Percentiles rank a stretch among this genome's conserved stretches.
Conservation (phyloP, 2,329 filamentous ascomycete genomes). For the Aureobasidium sp. region DNA sequence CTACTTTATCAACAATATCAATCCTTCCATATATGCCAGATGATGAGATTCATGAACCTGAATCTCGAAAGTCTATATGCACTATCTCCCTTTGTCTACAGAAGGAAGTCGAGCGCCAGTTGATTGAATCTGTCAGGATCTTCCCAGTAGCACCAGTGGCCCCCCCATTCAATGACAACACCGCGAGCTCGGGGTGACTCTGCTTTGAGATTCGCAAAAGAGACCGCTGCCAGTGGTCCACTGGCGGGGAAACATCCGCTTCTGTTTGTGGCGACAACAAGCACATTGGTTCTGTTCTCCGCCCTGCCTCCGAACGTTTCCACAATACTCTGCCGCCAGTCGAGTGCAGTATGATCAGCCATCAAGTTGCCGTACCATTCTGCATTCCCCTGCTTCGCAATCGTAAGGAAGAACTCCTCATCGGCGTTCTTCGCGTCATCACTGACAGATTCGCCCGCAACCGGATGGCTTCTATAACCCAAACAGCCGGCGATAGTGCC, state of each 20-base stretch:
- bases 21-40: too few relatives aligned
- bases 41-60: too few relatives aligned
- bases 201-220: background rate
- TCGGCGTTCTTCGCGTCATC: background rate
- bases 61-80: too few relatives aligned
- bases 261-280: constrained; percentile 2
- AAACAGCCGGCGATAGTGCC: background rate
- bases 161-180: background rate
- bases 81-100: too few relatives aligned
- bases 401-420: constrained; percentile 5
- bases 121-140: background rate
- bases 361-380: constrained; percentile 11
- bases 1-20: too few relatives aligned
- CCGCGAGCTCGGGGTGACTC: background rate
- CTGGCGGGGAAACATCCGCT: background rate
- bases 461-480: constrained; percentile 6
- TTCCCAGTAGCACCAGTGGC: constrained; percentile 10
- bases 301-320: background rate
- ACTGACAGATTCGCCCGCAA: background rate
- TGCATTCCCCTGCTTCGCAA: background rate
- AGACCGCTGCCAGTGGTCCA: background rate
- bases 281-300: background rate
- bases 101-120: background rate
- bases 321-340: constrained; percentile 10
- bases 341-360: constrained; percentile 2